phyloP scores from a whole-genome alignment of 2,329 filamentous ascomycete genomes.

The Ceratocystis huliohia region DNA sequence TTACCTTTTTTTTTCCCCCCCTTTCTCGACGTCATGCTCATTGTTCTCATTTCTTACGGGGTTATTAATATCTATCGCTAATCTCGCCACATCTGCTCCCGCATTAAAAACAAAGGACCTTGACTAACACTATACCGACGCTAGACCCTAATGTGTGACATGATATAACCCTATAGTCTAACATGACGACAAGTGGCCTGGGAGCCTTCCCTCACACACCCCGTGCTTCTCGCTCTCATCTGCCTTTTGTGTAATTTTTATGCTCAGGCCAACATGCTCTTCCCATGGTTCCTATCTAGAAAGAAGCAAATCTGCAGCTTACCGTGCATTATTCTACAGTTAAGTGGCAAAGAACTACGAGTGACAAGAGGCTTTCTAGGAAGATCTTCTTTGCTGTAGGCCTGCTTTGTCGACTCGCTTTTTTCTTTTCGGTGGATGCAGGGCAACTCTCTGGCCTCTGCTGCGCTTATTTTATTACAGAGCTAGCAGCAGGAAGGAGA shows the following conservation, averaged over 20 bases:
- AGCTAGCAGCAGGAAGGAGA: background rate
- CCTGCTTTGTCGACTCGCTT: background rate
- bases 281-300: background rate
- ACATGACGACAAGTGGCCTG: background rate
- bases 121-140: background rate
- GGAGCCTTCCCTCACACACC: background rate
- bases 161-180: background rate
- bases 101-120: background rate
- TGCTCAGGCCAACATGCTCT: background rate
- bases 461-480: background rate
- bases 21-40: background rate
- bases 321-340: background rate
- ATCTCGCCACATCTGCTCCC: background rate
- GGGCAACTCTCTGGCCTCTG: constrained; percentile 7
- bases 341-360: background rate
- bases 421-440: background rate
- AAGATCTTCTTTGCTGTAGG: background rate
- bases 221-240: background rate
- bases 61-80: constrained; percentile 3
- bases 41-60: background rate
- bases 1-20: background rate
- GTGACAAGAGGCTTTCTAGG: background rate
- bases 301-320: background rate
- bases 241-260: background rate
- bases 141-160: background rate